Percentiles rank a stretch among this genome's conserved stretches.
Conservation (phyloP, 164 flowering plant species). For the Vitis labrusca region DNA sequence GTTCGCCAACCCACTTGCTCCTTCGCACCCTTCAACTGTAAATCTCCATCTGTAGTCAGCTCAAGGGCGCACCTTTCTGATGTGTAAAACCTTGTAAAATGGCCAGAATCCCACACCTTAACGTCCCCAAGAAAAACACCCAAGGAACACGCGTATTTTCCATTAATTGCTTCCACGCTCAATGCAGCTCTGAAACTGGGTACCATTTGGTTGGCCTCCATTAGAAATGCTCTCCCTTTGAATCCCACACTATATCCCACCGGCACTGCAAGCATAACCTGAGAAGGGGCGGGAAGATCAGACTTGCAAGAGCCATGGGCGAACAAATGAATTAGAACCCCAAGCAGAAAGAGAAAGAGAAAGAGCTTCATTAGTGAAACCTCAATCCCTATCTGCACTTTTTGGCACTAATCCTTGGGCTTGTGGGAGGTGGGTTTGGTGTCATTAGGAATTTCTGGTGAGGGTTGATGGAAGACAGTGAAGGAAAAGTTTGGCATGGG, state of each 20-base stretch:
- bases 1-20: constrained; percentile 66
- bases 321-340: constrained; percentile 21
- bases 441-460: background rate
- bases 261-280: constrained; percentile 51
- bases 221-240: constrained; percentile 61
- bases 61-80: constrained; percentile 53
- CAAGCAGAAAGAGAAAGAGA: background rate
- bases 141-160: constrained; percentile 56
- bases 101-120: constrained; percentile 79
- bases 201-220: constrained; percentile 35
- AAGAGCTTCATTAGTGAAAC: constrained; percentile 24
- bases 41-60: constrained; percentile 57
- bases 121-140: constrained; percentile 71
- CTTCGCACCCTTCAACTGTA: constrained; percentile 47
- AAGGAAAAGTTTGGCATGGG: background rate
- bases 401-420: background rate
- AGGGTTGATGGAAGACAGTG: constrained; percentile 3
- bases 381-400: background rate
- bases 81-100: constrained; percentile 50
- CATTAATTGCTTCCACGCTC: constrained; percentile 52
- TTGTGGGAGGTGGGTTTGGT: constrained; percentile 4
- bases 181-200: constrained; percentile 62
- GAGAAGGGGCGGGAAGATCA: constrained; percentile 39
- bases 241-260: constrained; percentile 38
- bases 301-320: constrained; percentile 27